Evolutionary conservation across 202 grass and related monocot species (phyloP).

Genomic region (Zoysia matrella): DNA sequence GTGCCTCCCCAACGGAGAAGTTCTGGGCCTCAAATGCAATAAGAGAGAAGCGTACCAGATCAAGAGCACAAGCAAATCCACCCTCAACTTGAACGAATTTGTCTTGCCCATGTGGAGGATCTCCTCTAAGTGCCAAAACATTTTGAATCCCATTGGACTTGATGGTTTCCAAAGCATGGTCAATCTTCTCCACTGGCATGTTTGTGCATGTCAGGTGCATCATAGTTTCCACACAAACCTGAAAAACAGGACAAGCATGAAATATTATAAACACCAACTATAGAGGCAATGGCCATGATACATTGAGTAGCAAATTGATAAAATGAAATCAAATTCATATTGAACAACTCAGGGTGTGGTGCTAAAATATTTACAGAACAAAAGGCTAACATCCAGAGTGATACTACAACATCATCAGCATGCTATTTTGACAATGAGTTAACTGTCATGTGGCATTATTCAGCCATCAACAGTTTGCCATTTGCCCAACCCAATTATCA

Average conservation of each 20-base stretch:
- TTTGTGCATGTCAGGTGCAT: conserved; percentile 97
- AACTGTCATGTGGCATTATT: background rate
- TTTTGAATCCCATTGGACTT: conserved; percentile 91
- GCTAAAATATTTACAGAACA: background rate
- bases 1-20: background rate
- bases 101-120: conserved; percentile 85
- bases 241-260: conserved; percentile 24
- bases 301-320: conserved; percentile 1
- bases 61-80: conserved; percentile 84
- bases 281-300: background rate
- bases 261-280: background rate
- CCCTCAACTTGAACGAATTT: conserved; percentile 85
- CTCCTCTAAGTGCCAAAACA: conserved; percentile 88
- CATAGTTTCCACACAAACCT: conserved; percentile 94
- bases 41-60: conserved; percentile 61
- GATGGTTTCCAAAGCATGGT: conserved; percentile 79
- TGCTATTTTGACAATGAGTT: background rate
- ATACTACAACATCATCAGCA: background rate
- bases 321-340: conserved; percentile 4
- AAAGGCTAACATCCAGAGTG: background rate
- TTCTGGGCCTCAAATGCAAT: background rate
- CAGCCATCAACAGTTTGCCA: background rate
- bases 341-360: background rate
- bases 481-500: background rate
- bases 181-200: conserved; percentile 91